A percentile compares a stretch with the other conserved stretches of the same genome.
These are phyloP conservation scores for Sherardia arvensis DNA, from an alignment of 257 asterid species.

Conservation along the genomic window DNA sequence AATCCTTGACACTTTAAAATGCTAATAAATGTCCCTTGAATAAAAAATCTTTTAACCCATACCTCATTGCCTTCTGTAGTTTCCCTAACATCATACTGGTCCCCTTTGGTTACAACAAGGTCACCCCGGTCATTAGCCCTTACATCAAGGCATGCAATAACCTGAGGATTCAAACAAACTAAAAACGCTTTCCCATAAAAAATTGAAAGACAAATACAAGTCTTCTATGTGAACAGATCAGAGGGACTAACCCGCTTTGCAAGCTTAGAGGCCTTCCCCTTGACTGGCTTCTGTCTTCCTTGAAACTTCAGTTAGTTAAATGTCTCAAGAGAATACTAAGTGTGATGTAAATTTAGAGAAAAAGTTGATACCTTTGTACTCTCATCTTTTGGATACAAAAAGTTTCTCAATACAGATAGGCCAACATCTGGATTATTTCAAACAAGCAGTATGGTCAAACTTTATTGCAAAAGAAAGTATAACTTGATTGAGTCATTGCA, in stretches of 20 bases:
- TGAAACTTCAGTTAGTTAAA: conserved; percentile 37
- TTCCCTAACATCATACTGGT: conserved; percentile 94
- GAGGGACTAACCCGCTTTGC: conserved; percentile 78
- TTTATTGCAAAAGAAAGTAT: neutral
- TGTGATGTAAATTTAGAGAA: conserved; percentile 13
- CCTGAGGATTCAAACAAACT: conserved; percentile 40
- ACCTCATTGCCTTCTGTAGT: conserved; percentile 75
- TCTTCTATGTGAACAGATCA: neutral
- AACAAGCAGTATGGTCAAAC: neutral
- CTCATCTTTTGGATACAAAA: conserved; percentile 51
- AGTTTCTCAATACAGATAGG: conserved; percentile 76
- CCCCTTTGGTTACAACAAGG: conserved; percentile 96
- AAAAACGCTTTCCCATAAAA: neutral
- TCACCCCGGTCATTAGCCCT: conserved; percentile 87
- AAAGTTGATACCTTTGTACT: conserved; percentile 44
- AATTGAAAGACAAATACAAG: neutral
- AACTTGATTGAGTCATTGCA: neutral
- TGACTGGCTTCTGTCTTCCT: conserved; percentile 72
- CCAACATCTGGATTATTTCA: conserved; percentile 61
- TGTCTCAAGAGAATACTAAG: conserved; percentile 4
- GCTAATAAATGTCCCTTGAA: neutral
- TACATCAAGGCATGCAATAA: conserved; percentile 98
- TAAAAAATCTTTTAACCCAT: neutral
- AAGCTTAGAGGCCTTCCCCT: conserved; percentile 72
- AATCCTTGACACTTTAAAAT: neutral